Base-by-base conservation (phyloP, 306 rosid genomes). In the Quercus bicolor region DNA sequence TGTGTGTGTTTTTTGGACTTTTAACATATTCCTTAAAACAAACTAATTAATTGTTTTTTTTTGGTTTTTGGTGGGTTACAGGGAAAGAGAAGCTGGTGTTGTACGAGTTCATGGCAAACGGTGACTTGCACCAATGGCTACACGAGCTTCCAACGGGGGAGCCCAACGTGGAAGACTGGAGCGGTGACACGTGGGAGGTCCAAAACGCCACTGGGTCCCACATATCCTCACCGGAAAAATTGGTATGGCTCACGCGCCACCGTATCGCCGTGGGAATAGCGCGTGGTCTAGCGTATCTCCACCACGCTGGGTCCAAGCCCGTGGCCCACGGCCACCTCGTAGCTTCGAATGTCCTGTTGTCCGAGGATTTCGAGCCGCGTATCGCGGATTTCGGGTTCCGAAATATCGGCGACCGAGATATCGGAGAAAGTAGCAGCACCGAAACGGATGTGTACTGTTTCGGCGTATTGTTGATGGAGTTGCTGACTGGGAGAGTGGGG, bases 81-180 rank as follows among this genome's bases (percentile, higher is more conserved):
- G 99, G 99, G 10, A 87, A 79, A 75, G 99, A 95, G 85, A 95
- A 95, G 90, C 85, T 95, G 75, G 91, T 91, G 15, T 53, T 95
- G 77, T 89, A 81, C 69, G 99, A 95, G 77, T 95, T 88, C 75
- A 89, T 95, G 96, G 78, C 96, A n/a, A 93, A 95, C 85, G 99
- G 99, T 1, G 98, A 95, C 80, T 81, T 95, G 64, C 93, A 91
- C 0, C 80, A 94, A 80, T 95, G 99, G 99, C 57, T 95, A 16
- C 96, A 93, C 60, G 99, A 93, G 85, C 93, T 95, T 3, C 99
- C 99, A 0, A 73, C 97, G 0, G 99, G 98, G 24, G 87, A 93
- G 76, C 86, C 99, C 43, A 88, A 93, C 72, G 98, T 93, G 61
- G 99, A 95, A 76, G 99, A 95, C 56, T 95, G 99, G 99, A 91